Base-by-base conservation (phyloP, 306 rosid genomes). In the Rosa lucieae region DNA sequence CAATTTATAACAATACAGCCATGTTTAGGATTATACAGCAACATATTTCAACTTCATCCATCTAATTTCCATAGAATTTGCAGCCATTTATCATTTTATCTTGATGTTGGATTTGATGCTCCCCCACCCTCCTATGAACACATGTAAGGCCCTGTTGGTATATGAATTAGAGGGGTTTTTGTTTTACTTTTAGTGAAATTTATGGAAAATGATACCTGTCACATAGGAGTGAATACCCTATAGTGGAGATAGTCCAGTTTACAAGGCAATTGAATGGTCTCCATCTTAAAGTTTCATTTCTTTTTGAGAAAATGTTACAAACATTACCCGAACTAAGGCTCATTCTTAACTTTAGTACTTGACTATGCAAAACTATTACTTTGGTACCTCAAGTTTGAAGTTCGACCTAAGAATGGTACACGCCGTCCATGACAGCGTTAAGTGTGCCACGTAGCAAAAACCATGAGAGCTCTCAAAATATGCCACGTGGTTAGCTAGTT, bases 11-110 rank as follows among this genome's bases (percentile, higher is more conserved):
- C 56, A 61, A 43, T 63, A 62, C 59, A 75, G 35, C 59, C 18
- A 11, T 61, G 62, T 46, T 46, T 76, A 76, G 79, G 72, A 26
- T 75, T 61, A 61, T 75, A 75, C 47, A 62, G 14, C 63, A 32
- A 76, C 71, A 0, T 42, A 11, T 62, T 14, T 21, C 0, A 3
- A 14, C 2, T 44, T 59, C 5, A 12, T 40, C 39, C 3, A 8
- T 44, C 78, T 10, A 61, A 62, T 18, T 59, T 35, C 7, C 10
- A 23, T 74, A 8, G 40, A 56, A 42, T 5, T 42, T 18, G 1
- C 0, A 29, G 72, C 1, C 39, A 47, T 61, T 63, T 32, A 10
- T 62, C 15, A 32, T 7, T 61, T 63, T 32, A 10, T 62, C 15
- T 47, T 12, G 72, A 35, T 47, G 46, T 32, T 47, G 17, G 72